Percentiles rank a stretch among this genome's conserved stretches.
phyloP scores from a whole-genome alignment of 306 rosid species.

The Trifolium repens region DNA sequence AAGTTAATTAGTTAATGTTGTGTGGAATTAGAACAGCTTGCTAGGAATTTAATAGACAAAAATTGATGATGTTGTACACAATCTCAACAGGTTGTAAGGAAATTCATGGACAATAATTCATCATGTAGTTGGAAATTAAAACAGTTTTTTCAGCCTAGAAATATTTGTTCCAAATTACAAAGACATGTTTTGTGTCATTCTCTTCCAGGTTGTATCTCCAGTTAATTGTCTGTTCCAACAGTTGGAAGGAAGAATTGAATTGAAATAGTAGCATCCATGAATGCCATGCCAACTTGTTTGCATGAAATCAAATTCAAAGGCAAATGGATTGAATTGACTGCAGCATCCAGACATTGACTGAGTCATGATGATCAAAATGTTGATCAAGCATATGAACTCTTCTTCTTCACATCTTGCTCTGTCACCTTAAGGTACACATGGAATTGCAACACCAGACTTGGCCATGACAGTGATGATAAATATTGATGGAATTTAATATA shows the following conservation, averaged over 20 bases:
- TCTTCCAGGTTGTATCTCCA: neutral
- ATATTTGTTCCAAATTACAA: neutral
- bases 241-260: neutral
- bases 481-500: too few species aligned
- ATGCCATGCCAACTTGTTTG: neutral
- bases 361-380: slow-evolving; percentile 1
- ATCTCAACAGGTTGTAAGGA: neutral
- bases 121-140: neutral
- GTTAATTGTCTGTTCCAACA: neutral
- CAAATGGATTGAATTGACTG: neutral
- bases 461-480: too few species aligned
- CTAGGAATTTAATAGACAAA: neutral
- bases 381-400: neutral
- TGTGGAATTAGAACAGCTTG: neutral
- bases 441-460: too few species aligned
- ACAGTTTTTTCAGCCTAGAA: neutral
- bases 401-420: neutral
- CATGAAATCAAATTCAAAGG: neutral
- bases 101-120: neutral
- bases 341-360: neutral
- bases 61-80: neutral
- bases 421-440: too few species aligned
- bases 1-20: neutral
- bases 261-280: neutral
- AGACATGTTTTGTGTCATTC: neutral